Percentiles rank a stretch among this genome's conserved stretches.
These are phyloP conservation scores for Nevesoporus exiguus DNA, from an alignment of 768 basidiomycete species.

Conservation along the genomic window DNA sequence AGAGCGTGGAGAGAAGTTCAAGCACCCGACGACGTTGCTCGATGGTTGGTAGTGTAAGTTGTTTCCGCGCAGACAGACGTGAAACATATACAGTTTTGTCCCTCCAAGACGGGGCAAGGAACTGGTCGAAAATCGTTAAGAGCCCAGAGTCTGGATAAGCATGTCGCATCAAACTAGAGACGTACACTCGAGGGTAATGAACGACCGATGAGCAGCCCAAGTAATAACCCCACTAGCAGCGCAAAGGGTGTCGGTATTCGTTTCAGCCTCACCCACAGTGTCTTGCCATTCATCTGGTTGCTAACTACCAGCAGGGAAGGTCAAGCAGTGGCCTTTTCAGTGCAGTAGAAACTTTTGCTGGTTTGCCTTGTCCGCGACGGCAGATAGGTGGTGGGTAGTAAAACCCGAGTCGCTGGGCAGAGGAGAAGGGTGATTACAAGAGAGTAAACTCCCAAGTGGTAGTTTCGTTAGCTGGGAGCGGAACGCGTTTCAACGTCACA, in stretches of 20 bases:
- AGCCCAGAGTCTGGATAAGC: background rate
- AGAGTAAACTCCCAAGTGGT: too few species aligned
- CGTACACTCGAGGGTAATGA: slow-evolving; percentile 39
- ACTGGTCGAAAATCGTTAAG: slow-evolving; percentile 13
- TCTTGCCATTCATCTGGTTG: slow-evolving; percentile 27
- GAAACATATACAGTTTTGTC: slow-evolving; percentile 46
- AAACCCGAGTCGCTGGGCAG: too few species aligned
- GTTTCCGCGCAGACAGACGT: slow-evolving; percentile 54
- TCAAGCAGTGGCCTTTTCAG: background rate
- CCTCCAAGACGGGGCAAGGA: slow-evolving; percentile 46
- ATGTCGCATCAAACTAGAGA: background rate
- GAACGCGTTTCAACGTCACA: too few species aligned
- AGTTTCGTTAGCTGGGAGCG: too few species aligned
- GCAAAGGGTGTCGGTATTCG: slow-evolving; percentile 54
- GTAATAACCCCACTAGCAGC: slow-evolving; percentile 56
- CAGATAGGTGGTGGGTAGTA: too few species aligned
- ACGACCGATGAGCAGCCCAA: slow-evolving; percentile 57
- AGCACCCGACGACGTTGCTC: slow-evolving; percentile 85
- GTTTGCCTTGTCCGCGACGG: background rate
- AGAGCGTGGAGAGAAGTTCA: slow-evolving; percentile 80
- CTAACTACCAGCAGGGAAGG: background rate
- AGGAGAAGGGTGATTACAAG: too few species aligned
- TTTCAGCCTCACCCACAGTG: slow-evolving; percentile 34
- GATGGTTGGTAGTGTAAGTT: slow-evolving; percentile 70
- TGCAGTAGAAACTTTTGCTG: background rate